Evolutionary conservation across 2,329 filamentous ascomycete genomes (phyloP).

Genomic region (Rhexocercosporidium sp.): DNA sequence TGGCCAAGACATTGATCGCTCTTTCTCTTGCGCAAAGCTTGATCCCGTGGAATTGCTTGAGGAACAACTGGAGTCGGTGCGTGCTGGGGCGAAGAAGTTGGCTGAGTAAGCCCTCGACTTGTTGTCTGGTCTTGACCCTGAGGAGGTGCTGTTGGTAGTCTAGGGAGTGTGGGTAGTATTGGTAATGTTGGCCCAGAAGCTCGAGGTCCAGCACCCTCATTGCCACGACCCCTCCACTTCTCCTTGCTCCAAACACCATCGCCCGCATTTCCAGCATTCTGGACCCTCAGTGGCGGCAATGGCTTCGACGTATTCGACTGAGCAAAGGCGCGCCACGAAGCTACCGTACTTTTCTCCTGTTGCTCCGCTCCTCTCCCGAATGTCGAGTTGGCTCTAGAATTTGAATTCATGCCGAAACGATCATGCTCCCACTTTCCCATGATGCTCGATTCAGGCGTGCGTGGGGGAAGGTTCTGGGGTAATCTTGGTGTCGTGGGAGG

Average conservation of each 20-base stretch:
- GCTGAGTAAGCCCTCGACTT: not conserved
- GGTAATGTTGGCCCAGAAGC: not conserved
- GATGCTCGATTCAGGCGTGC: not conserved
- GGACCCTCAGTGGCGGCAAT: not conserved
- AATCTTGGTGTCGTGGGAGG: not conserved
- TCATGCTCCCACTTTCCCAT: conserved; percentile 8
- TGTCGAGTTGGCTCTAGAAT: not conserved
- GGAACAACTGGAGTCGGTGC: not conserved
- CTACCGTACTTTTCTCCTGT: not conserved
- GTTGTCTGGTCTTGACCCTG: not conserved
- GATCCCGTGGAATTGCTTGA: not conserved
- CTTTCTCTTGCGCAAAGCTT: not conserved
- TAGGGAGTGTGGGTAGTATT: not conserved
- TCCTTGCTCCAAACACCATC: not conserved
- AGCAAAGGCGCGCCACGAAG: not conserved
- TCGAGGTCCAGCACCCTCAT: not conserved
- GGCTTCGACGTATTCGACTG: not conserved
- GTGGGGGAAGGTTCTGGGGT: not conserved
- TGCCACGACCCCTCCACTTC: not conserved
- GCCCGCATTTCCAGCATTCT: not conserved
- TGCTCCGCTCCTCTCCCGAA: not conserved
- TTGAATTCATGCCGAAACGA: not conserved
- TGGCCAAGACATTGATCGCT: not conserved
- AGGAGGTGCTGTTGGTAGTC: not conserved
- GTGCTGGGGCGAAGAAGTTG: not conserved